phyloP scores from a whole-genome alignment of 163 green algal genomes.

The Scenedesmus sp. region DNA sequence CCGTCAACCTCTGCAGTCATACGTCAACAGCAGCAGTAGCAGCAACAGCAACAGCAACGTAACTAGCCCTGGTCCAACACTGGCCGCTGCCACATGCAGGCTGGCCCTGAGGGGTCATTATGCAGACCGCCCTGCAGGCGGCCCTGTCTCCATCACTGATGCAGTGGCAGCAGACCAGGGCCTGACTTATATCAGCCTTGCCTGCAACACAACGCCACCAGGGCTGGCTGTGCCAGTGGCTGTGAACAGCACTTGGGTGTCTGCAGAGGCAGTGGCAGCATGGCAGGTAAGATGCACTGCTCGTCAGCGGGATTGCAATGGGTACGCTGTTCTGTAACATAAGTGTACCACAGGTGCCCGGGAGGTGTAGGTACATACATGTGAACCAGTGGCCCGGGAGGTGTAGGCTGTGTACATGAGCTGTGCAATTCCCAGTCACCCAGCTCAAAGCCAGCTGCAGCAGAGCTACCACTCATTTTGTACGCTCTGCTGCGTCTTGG shows the following conservation, averaged over 20 bases:
- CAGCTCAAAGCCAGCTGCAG: too few relatives aligned
- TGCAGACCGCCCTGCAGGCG: not conserved
- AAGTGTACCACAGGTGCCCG: too few relatives aligned
- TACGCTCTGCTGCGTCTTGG: too few relatives aligned
- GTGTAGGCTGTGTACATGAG: too few relatives aligned
- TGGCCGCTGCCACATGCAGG: not conserved
- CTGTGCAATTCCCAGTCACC: too few relatives aligned
- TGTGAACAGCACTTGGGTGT: constrained; percentile 11
- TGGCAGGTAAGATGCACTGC: not conserved
- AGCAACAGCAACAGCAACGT: not conserved
- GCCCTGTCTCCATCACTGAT: not conserved
- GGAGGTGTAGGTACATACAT: too few relatives aligned
- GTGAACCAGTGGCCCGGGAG: too few relatives aligned
- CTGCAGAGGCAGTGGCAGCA: not conserved
- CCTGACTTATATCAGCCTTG: not conserved
- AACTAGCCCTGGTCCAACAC: not conserved
- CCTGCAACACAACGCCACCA: not conserved
- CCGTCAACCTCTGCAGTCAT: not conserved
- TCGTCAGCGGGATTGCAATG: too few relatives aligned
- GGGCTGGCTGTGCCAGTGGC: not conserved
- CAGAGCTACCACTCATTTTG: too few relatives aligned
- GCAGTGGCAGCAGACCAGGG: not conserved
- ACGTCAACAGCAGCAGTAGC: not conserved
- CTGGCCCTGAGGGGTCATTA: not conserved
- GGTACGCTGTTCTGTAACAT: too few relatives aligned